phyloP scores from a whole-genome alignment of 2,329 filamentous ascomycete species.

The Aureobasidium musti region DNA sequence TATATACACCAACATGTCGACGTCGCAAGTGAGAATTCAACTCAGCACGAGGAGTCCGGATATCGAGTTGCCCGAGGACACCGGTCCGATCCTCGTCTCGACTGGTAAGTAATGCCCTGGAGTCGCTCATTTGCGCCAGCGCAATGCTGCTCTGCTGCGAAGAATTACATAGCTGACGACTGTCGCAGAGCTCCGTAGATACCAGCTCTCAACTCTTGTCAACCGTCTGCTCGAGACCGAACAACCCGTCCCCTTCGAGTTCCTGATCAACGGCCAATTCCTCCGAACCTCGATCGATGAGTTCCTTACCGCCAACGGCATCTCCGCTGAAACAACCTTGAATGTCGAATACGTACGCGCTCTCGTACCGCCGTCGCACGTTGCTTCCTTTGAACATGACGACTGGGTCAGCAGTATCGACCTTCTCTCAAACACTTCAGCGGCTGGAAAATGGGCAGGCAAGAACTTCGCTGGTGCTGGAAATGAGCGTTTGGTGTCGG shows the following conservation, averaged over 20 bases:
- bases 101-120: slow-evolving; percentile 49
- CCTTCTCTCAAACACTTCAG: slow-evolving; percentile 69
- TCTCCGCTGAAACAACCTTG: slow-evolving; percentile 84
- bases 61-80: slow-evolving; percentile 56
- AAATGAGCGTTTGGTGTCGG: slow-evolving; percentile 79
- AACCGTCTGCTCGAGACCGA: slow-evolving; percentile 61
- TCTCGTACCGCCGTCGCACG: slow-evolving; percentile 82
- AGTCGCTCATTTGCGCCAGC: slow-evolving; percentile 9
- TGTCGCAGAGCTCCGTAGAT: slow-evolving; percentile 54
- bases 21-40: slow-evolving; percentile 56
- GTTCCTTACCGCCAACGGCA: slow-evolving; percentile 80
- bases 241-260: slow-evolving; percentile 80
- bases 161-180: not conserved
- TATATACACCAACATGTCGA: slow-evolving; percentile 32
- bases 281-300: slow-evolving; percentile 87
- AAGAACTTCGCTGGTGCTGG: slow-evolving; percentile 53
- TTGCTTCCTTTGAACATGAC: slow-evolving; percentile 93
- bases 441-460: slow-evolving; percentile 60
- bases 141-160: not conserved
- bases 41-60: slow-evolving; percentile 56
- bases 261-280: slow-evolving; percentile 92
- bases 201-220: slow-evolving; percentile 63
- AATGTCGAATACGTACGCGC: slow-evolving; percentile 92
- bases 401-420: slow-evolving; percentile 94
- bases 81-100: slow-evolving; percentile 59